Percentiles rank a stretch among this genome's conserved stretches.
These are phyloP conservation scores for Pyricularia pennisetigena DNA, from an alignment of 2,329 filamentous ascomycete species.

Conservation along the genomic window DNA sequence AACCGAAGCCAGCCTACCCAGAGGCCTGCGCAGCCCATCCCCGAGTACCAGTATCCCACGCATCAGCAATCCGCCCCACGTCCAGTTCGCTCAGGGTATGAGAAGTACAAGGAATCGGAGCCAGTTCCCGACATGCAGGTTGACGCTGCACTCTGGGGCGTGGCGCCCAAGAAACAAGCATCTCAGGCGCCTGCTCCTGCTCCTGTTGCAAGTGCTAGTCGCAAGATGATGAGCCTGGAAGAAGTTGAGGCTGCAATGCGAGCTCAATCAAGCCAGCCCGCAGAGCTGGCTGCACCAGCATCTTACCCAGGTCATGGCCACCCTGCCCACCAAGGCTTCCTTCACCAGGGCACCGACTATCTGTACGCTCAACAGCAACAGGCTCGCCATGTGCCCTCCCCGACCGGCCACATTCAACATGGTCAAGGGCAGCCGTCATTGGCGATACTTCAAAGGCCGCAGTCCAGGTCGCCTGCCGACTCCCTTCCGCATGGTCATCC, in stretches of 20 bases:
- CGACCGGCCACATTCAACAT: constrained; percentile 15
- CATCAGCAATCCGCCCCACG: constrained; percentile 29
- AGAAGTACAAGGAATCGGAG: constrained; percentile 80
- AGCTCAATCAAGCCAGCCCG: constrained; percentile 48
- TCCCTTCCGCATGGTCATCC: neutral
- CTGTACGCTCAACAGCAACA: constrained; percentile 11
- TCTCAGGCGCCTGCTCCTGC: constrained; percentile 21
- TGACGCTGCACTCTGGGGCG: constrained; percentile 87
- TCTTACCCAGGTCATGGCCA: constrained; percentile 20
- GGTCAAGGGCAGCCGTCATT: constrained; percentile 32
- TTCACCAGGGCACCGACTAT: constrained; percentile 12
- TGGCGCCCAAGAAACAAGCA: constrained; percentile 48
- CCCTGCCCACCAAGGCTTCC: constrained; percentile 6
- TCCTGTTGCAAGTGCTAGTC: constrained; percentile 26
- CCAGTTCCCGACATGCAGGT: constrained; percentile 86
- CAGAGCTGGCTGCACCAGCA: constrained; percentile 17
- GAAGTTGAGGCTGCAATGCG: constrained; percentile 94
- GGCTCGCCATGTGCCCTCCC: constrained; percentile 9
- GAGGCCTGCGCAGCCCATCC: constrained; percentile 20
- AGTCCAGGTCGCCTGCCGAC: constrained; percentile 26
- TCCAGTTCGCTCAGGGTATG: constrained; percentile 73
- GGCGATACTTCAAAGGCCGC: constrained; percentile 45
- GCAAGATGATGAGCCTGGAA: constrained; percentile 90
- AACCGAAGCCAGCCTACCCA: constrained; percentile 59
- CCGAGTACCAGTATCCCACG: constrained; percentile 17